Evolutionary conservation across 148 eudicot genomes (phyloP), one percentile per base, ranked within the genome.

Genomic region (Fallopia convolvulus): DNA sequence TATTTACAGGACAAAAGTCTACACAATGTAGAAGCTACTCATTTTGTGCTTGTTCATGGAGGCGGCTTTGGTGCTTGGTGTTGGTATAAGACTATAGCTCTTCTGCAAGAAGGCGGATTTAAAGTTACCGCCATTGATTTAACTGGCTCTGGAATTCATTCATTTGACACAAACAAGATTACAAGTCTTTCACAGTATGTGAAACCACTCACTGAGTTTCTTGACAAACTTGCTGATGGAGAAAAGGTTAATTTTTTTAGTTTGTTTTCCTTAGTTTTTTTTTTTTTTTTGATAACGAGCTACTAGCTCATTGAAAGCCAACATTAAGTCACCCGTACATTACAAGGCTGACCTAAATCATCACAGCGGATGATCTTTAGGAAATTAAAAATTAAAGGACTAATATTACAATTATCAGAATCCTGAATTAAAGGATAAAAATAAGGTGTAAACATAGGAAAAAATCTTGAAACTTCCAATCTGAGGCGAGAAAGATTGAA

Each of bases 41-140:
- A 90, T 85, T 86, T 94, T 85, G 92, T 94, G 83, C 97, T 94
- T 40, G 90, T 94, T 55, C 97, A 92, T 83, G 98, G 97, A 72
- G 98, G 97, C 83, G 98, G 97, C 39, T 92, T 92, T 86, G 98
- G 98, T 56, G 98, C 98, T 61, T 94, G 98, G 98, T 94, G 98
- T 83, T 94, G 98, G 98, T 94, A 94, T 77, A 94, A 94, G 81
- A 92, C 93, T 70, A 94, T 94, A 75, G 91, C 97, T 5, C 88
- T 94, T 18, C 81, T 94, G 7, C 92, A 94, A 86, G 97, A 92
- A 82, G 79, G 76, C 82, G 97, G 96, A 82, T 92, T 80, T 75
- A 89, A 79, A 81, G 96, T 94, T 77, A 88, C 97, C 50, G 92
- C 98, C 5, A 75, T 94, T 65, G 98, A 94, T 81, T 86, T 94